Evolutionary conservation across 1,139 yeast genomes (phyloP).

Genomic region (Debaryomyces coudertii): DNA sequence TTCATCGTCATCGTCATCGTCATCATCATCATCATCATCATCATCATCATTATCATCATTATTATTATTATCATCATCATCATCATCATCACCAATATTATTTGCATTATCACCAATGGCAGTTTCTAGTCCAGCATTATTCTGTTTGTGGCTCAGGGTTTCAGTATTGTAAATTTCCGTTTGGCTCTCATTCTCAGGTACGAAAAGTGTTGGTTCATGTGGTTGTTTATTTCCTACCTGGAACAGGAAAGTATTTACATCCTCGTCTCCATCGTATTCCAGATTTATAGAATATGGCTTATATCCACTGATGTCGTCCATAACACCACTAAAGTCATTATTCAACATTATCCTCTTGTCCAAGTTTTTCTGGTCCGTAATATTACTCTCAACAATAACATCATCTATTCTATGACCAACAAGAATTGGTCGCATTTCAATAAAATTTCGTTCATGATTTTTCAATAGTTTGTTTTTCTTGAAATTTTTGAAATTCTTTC

Average conservation of each 20-base stretch:
- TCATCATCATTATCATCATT: neutral
- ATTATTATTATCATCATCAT: neutral
- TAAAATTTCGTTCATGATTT: constrained; percentile 28
- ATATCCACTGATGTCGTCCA: constrained; percentile 28
- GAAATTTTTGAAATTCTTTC: constrained; percentile 45
- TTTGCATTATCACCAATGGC: neutral
- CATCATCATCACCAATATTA: neutral
- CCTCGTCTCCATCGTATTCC: constrained; percentile 13
- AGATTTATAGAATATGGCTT: constrained; percentile 14
- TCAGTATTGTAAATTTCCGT: neutral
- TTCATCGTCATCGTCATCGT: constrained; percentile 38
- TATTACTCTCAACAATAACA: constrained; percentile 8
- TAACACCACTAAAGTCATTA: constrained; percentile 31
- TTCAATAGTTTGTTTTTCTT: constrained; percentile 29
- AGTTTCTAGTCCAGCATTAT: neutral
- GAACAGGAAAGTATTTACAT: constrained; percentile 10
- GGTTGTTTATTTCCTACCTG: neutral
- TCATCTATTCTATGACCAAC: constrained; percentile 20
- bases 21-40: constrained; percentile 25
- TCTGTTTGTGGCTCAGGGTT: neutral
- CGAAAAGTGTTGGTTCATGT: constrained; percentile 8
- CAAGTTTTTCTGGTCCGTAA: constrained; percentile 11
- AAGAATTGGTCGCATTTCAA: constrained; percentile 26
- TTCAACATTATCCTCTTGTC: constrained; percentile 16
- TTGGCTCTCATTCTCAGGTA: constrained; percentile 24